These are phyloP conservation scores for Saitozyma podzolica DNA, from an alignment of 768 basidiomycete species.

Conservation along the genomic window DNA sequence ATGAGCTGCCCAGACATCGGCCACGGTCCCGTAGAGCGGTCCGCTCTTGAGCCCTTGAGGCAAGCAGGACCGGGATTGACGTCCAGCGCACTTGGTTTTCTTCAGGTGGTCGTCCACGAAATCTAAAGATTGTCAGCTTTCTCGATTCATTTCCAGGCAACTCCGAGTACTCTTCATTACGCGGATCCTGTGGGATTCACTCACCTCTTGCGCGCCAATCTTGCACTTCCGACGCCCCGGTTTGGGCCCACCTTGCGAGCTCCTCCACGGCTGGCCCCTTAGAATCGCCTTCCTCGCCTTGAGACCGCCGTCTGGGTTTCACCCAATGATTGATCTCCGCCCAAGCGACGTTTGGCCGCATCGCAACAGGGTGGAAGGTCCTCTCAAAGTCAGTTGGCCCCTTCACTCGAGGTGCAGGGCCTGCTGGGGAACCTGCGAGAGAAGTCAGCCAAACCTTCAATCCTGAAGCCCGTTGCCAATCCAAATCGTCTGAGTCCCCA, in stretches of 20 bases:
- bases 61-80: not conserved
- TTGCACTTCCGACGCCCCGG: too few relatives aligned
- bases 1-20: constrained; percentile 34
- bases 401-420: not conserved
- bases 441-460: too few relatives aligned
- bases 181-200: constrained; percentile 2
- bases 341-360: constrained; percentile 34
- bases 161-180: not conserved
- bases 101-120: constrained; percentile 28
- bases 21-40: constrained; percentile 33
- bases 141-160: constrained; percentile 8
- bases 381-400: constrained; percentile 33
- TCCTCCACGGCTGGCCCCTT: too few relatives aligned
- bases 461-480: too few relatives aligned
- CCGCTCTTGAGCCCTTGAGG: constrained; percentile 33
- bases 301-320: not conserved
- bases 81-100: not conserved
- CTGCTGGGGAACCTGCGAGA: not conserved
- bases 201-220: too few relatives aligned
- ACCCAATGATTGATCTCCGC: constrained; percentile 41
- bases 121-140: constrained; percentile 12
- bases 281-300: too few relatives aligned
- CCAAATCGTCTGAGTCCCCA: not conserved
- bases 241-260: too few relatives aligned
- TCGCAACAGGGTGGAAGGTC: constrained; percentile 34